phyloP scores from a whole-genome alignment of 257 asterid genomes.

The Solanum arcanum region DNA sequence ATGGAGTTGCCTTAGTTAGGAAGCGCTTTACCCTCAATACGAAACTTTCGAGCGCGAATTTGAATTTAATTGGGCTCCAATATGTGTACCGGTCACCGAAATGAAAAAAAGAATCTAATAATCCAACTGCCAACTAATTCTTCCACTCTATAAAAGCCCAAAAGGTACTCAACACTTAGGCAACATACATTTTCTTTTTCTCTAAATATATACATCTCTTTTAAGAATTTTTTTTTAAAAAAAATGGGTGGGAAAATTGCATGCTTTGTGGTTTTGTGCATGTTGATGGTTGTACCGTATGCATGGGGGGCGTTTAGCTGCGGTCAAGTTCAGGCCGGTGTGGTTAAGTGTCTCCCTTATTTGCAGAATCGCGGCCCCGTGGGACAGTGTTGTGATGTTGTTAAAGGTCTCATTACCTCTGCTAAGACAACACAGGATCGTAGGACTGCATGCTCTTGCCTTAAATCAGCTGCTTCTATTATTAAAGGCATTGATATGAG shows the following conservation, averaged over 20 bases:
- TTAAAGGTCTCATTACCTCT: background rate
- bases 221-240: background rate
- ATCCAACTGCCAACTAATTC: background rate
- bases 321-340: background rate
- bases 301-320: background rate
- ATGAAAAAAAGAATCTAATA: background rate
- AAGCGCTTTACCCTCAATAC: no score
- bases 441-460: conserved; percentile 6
- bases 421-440: conserved; percentile 8
- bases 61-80: no score
- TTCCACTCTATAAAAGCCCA: background rate
- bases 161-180: background rate
- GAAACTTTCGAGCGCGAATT: fast-evolving
- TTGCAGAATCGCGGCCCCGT: background rate
- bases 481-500: background rate
- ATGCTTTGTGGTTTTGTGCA: background rate
- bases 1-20: no score
- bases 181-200: background rate
- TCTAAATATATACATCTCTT: background rate
- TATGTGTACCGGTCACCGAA: fast-evolving
- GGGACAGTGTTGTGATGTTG: background rate
- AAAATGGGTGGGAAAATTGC: background rate
- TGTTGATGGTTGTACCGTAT: background rate
- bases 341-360: background rate
- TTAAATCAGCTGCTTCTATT: background rate